Evolutionary conservation across 306 rosid species (phyloP).

Genomic region (Malus orientalis): DNA sequence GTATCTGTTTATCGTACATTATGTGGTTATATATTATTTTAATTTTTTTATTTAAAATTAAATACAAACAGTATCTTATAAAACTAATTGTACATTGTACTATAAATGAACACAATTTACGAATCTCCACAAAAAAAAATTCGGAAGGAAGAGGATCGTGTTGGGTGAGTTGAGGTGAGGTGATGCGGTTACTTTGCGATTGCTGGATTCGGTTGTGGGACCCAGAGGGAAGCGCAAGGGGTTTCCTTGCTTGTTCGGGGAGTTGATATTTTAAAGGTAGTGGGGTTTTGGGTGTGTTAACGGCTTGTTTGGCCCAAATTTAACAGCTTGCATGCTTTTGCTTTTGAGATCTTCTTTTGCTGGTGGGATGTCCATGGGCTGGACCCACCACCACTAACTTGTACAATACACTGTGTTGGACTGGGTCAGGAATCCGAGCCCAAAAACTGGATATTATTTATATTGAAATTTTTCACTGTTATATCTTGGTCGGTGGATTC

Average conservation of each 20-base stretch:
- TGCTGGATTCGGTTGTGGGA: not conserved
- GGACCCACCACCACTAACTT: not conserved
- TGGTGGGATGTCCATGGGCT: not conserved
- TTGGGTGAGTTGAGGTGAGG: not conserved
- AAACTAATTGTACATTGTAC: fast-evolving
- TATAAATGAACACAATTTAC: too few species aligned
- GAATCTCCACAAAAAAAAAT: too few species aligned
- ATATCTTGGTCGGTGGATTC: too few species aligned
- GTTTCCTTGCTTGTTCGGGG: not conserved
- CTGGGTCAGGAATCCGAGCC: not conserved
- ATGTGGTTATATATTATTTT: too few species aligned
- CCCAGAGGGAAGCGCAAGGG: not conserved
- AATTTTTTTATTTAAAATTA: too few species aligned
- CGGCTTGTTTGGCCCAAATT: not conserved
- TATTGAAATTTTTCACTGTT: too few species aligned
- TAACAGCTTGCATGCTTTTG: not conserved
- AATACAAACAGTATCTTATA: too few species aligned
- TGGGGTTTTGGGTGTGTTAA: not conserved
- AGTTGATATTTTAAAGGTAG: too few species aligned
- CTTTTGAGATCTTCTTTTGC: not conserved
- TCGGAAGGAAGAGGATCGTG: not conserved
- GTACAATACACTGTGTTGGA: not conserved
- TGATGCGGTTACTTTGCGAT: not conserved
- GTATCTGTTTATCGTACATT: too few species aligned
- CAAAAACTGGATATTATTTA: not conserved